phyloP scores from a whole-genome alignment of 1,139 yeast species.

The Lodderomyces parapsilosis region DNA sequence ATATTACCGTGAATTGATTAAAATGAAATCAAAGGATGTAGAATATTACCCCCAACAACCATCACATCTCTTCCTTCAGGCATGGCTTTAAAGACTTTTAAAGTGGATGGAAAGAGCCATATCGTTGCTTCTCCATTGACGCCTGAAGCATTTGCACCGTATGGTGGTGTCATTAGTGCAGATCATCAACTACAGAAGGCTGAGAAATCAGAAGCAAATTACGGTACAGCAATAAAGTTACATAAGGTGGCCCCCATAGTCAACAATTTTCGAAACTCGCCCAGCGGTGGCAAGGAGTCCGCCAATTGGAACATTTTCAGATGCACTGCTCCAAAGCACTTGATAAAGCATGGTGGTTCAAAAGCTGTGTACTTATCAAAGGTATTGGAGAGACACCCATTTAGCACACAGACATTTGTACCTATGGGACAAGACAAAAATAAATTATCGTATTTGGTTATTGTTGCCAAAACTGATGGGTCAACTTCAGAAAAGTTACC shows the following conservation, averaged over 20 bases:
- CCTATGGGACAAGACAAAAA: constrained; percentile 72
- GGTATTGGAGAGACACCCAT: constrained; percentile 89
- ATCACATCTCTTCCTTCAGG: not conserved
- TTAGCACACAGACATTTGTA: constrained; percentile 82
- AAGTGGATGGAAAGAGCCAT: constrained; percentile 22
- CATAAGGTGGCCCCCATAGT: constrained; percentile 68
- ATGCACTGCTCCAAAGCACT: constrained; percentile 70
- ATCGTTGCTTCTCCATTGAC: constrained; percentile 38
- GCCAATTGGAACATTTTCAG: constrained; percentile 85
- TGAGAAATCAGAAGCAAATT: constrained; percentile 61
- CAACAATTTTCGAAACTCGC: constrained; percentile 48
- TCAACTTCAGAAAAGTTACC: constrained; percentile 50
- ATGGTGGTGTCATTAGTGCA: constrained; percentile 48
- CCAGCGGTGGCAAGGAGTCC: constrained; percentile 45
- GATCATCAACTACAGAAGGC: constrained; percentile 40
- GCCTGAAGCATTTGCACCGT: constrained; percentile 41
- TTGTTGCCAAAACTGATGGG: constrained; percentile 64
- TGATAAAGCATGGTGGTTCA: constrained; percentile 32
- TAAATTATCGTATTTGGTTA: constrained; percentile 66
- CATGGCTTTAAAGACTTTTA: constrained; percentile 45
- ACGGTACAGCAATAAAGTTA: constrained; percentile 88
- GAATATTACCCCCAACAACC: not conserved
- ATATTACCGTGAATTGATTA: constrained; percentile 3
- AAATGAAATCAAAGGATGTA: too few species aligned
- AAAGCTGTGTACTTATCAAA: constrained; percentile 49